Conservation (phyloP, 768 basidiomycete genomes). For the Candolleomyces eurysporus region DNA sequence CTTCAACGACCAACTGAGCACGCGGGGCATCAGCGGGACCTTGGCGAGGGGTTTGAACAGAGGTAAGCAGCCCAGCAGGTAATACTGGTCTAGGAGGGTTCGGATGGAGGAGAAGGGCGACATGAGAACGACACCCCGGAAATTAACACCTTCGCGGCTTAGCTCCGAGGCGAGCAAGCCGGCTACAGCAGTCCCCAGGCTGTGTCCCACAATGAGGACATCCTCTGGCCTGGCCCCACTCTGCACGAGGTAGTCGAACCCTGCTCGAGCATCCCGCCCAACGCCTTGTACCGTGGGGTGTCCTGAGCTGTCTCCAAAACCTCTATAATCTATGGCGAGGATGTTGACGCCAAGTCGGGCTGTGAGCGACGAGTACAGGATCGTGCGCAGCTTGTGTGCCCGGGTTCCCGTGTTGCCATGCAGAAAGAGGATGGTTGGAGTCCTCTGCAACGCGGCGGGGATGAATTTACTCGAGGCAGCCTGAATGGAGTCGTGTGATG, state of each 20-base stretch:
- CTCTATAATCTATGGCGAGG: conserved; percentile 71
- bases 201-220: conserved; percentile 69
- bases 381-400: conserved; percentile 49
- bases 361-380: conserved; percentile 48
- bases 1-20: conserved; percentile 51
- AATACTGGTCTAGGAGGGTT: conserved; percentile 65
- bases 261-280: conserved; percentile 53
- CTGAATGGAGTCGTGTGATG: conserved; percentile 12
- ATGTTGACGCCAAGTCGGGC: conserved; percentile 56
- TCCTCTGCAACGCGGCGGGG: conserved; percentile 22
- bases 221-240: conserved; percentile 47
- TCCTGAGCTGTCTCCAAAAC: conserved; percentile 71
- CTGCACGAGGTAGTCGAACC: conserved; percentile 60
- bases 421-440: conserved; percentile 66
- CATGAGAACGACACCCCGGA: conserved; percentile 31
- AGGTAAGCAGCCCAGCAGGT: conserved; percentile 61
- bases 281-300: conserved; percentile 61
- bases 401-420: conserved; percentile 76
- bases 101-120: conserved; percentile 56
- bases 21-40: conserved; percentile 63
- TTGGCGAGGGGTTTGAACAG: conserved; percentile 66
- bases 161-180: conserved; percentile 44
- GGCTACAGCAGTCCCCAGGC: conserved; percentile 72
- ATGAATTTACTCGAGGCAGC: conserved; percentile 27
- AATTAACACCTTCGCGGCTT: conserved; percentile 39